These are phyloP conservation scores for Climacium dendroides DNA, from an alignment of 225 moss, liverwort and hornwort genomes.

Conservation along the genomic window DNA sequence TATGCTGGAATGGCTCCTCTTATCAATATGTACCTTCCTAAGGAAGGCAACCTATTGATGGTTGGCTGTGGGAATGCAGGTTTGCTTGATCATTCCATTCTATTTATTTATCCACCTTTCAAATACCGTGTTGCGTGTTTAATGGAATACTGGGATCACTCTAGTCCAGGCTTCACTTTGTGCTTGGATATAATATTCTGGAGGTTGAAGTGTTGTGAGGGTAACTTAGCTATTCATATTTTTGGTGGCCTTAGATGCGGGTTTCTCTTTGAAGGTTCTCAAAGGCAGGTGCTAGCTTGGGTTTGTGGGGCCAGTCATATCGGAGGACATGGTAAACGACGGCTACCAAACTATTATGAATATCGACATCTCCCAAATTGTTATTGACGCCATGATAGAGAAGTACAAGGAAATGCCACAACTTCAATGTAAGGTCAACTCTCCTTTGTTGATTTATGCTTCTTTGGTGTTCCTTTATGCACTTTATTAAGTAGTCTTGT, in stretches of 20 bases:
- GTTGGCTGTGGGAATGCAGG: constrained; percentile 94
- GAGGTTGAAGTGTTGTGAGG: neutral
- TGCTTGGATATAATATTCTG: neutral
- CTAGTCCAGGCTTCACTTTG: neutral
- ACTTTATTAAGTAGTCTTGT: neutral
- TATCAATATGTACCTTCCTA: constrained; percentile 60
- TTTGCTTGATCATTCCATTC: neutral
- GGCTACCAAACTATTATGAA: constrained; percentile 71
- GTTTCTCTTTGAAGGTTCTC: neutral
- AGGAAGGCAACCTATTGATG: constrained; percentile 61
- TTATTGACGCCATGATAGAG: constrained; percentile 55
- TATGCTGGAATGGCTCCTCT: constrained; percentile 66
- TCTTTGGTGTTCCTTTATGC: neutral
- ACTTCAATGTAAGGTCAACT: constrained; percentile 39
- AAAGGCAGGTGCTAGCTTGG: neutral
- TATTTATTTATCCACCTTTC: neutral
- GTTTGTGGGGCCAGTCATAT: constrained; percentile 30
- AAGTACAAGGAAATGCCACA: constrained; percentile 63
- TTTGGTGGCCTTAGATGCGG: neutral
- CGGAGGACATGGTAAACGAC: constrained; percentile 77
- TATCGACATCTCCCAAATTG: constrained; percentile 72
- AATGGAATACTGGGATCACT: neutral
- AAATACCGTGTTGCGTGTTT: neutral
- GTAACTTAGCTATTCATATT: neutral
- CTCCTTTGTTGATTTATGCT: neutral